Conservation (phyloP, 2,329 filamentous ascomycete species). For the Exophiala lecanii-corni region DNA sequence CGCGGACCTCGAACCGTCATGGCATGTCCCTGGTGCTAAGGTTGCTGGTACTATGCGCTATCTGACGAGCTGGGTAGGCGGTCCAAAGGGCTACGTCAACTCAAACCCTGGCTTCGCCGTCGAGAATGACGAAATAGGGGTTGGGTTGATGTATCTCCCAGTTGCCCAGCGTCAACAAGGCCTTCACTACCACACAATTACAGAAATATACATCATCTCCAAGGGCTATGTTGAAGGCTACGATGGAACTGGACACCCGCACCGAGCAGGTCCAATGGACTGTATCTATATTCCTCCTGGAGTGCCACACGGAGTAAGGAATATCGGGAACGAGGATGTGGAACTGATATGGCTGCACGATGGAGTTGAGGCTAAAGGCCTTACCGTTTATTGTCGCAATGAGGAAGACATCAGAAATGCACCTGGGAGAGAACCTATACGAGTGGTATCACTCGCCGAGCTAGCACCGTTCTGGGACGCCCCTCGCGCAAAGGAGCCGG, state of each 20-base stretch:
- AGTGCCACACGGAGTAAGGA: conserved; percentile 5
- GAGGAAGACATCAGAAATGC: not conserved
- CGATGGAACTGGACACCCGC: conserved; percentile 1
- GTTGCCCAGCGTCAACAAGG: conserved; percentile 1
- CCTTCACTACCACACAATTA: not conserved
- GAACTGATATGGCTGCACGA: conserved; percentile 11
- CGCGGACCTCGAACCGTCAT: not conserved
- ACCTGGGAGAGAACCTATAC: not conserved
- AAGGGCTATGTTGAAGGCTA: conserved; percentile 1
- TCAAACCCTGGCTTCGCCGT: not conserved
- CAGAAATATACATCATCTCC: conserved; percentile 3
- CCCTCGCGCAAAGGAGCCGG: not conserved
- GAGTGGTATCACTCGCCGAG: not conserved
- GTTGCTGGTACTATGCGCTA: conserved; percentile 3
- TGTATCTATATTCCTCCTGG: conserved; percentile 9
- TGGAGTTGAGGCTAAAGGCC: conserved; percentile 2
- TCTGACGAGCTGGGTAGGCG: conserved; percentile 3
- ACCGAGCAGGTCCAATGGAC: conserved; percentile 5
- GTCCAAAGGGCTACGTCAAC: conserved; percentile 2
- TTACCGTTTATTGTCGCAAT: conserved; percentile 1
- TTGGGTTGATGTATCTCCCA: not conserved
- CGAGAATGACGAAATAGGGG: not conserved
- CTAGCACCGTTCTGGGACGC: not conserved
- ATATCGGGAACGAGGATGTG: not conserved
- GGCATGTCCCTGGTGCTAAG: conserved; percentile 2